A percentile compares a stretch with the other conserved stretches of the same genome.
Evolutionary conservation across 1,284 basidiomycete species (phyloP).

Genomic region (Puccinia triticina): DNA sequence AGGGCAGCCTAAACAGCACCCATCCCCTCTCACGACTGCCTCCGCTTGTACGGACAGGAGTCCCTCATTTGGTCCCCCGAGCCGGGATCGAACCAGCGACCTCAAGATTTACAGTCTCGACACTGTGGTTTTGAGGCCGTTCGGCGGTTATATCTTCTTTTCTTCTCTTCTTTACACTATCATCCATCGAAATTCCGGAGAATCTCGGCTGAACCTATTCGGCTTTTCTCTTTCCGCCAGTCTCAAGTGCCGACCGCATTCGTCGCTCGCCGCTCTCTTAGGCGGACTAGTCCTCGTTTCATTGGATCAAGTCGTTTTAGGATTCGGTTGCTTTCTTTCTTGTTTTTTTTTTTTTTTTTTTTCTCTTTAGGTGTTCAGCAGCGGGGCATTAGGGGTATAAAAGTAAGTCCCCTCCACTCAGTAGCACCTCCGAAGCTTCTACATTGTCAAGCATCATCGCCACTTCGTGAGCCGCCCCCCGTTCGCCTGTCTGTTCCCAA

Average conservation of each 20-base stretch:
- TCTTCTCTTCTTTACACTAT: background rate
- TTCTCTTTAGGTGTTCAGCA: background rate
- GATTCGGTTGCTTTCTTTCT: background rate
- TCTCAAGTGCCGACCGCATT: too few species aligned
- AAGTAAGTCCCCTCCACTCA: slow-evolving; percentile 9
- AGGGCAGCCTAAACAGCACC: too few species aligned
- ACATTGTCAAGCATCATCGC: background rate
- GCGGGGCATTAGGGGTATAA: background rate
- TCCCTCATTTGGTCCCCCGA: slow-evolving; percentile 15
- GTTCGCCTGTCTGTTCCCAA: too few species aligned
- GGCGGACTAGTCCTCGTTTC: too few species aligned
- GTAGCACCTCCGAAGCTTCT: background rate
- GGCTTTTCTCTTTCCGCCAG: too few species aligned
- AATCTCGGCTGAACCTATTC: too few species aligned
- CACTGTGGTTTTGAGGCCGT: background rate
- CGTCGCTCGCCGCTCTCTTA: too few species aligned
- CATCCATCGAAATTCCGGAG: too few species aligned
- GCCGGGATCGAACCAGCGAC: background rate
- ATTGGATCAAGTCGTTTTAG: background rate
- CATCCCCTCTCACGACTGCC: too few species aligned
- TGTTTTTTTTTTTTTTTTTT: background rate
- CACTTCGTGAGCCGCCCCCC: background rate
- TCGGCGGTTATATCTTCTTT: background rate
- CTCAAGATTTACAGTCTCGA: slow-evolving; percentile 9
- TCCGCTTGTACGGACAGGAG: too few species aligned